phyloP scores from a whole-genome alignment of 2,329 filamentous ascomycete genomes.

The Polytolypa hystricis region DNA sequence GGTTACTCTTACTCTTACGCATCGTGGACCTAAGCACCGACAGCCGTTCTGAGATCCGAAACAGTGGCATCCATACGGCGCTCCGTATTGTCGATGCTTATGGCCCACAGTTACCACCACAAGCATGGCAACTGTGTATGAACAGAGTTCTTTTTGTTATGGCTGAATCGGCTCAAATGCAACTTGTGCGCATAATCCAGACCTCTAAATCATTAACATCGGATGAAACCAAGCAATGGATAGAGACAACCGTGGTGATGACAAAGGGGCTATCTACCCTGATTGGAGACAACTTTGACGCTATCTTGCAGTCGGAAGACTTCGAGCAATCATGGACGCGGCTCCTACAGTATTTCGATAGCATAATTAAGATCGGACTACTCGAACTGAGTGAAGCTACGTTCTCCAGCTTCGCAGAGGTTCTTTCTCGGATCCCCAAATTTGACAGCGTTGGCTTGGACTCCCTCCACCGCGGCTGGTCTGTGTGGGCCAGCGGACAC shows the following conservation, averaged over 20 bases:
- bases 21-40: constrained; percentile 32
- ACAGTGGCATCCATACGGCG: constrained; percentile 75
- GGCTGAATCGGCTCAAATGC: constrained; percentile 55
- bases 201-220: constrained; percentile 14
- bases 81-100: constrained; percentile 88
- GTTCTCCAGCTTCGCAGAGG: constrained; percentile 55
- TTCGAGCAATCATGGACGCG: constrained; percentile 68
- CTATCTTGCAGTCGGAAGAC: constrained; percentile 53
- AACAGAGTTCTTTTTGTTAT: constrained; percentile 71
- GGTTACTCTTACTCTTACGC: constrained; percentile 26
- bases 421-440: constrained; percentile 40
- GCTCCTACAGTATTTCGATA: constrained; percentile 57
- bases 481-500: constrained; percentile 57
- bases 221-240: constrained; percentile 46
- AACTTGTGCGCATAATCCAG: constrained; percentile 19
- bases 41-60: constrained; percentile 28
- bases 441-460: constrained; percentile 32
- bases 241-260: constrained; percentile 64
- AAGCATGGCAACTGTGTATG: constrained; percentile 75
- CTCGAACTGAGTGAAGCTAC: constrained; percentile 62
- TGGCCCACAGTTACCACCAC: constrained; percentile 63
- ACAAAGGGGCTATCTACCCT: constrained; percentile 62
- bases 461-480: constrained; percentile 55
- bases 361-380: constrained; percentile 50
- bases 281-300: constrained; percentile 63